Base-by-base conservation (phyloP, 2,329 filamentous ascomycete genomes). In the Diaporthe australafricana region DNA sequence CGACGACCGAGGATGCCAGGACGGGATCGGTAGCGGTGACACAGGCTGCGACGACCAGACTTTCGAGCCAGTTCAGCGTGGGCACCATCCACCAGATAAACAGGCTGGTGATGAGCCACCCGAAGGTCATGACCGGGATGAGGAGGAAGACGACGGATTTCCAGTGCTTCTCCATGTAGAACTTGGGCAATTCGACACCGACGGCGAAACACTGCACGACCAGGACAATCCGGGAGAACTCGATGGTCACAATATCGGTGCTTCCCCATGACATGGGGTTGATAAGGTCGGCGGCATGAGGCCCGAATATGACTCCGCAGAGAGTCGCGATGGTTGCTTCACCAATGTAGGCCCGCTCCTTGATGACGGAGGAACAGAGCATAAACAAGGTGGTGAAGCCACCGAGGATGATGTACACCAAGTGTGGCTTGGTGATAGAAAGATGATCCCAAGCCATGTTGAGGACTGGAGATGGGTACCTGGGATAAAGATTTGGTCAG, bases 101-200 rank as follows among this genome's bases (percentile, higher is more conserved):
- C 16, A 98, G 85, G 82, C 95, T 98, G 22, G 95, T 97, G 30
- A 98, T 87, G 66, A 97, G 87, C 95, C 95, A 99, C 77, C 96
- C 96, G 80, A 93, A 97, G 0, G 95, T 97, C 96, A 99, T 99
- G 83, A 99, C 95, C 2, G 96, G 96, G 6, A 99, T 85, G 56
- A 99, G 89, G 72, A 99, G 87, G 78, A 97, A 90, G 17, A 93
- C 85, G 74, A 99, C 96, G 1, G 96, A 98, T 79, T 89, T 93
- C 96, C 96, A 99, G 83, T 99, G 96, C 77, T 91, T 92, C 80
- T 98, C 96, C 96, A 99, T 99, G 85, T 99, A 99, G 75, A 92
- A 93, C 81, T 94, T 94, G 38, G 94, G 94, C 87, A 97, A 85
- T 84, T 97, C 94, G 84, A 97, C 94, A 67, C 94, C 94, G 66